Evolutionary conservation across 1,284 basidiomycete genomes (phyloP).

Genomic region (Farysia itapuensis): DNA sequence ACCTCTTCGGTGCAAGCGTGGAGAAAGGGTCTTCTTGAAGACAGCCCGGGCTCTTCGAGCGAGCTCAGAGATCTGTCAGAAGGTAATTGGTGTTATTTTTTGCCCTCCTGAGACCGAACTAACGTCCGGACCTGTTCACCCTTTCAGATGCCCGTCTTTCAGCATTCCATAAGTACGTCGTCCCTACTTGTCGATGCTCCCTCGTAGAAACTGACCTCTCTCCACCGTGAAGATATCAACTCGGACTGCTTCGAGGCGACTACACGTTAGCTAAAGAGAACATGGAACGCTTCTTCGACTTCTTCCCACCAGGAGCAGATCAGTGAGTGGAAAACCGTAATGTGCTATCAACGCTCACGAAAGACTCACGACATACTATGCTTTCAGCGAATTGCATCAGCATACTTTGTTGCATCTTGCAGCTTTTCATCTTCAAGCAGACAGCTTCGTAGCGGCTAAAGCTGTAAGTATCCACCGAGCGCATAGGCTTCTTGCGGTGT

Average conservation of each 20-base stretch:
- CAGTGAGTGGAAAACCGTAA: too few species aligned
- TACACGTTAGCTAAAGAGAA: constrained; percentile 29
- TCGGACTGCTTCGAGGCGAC: constrained; percentile 27
- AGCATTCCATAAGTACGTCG: constrained; percentile 19
- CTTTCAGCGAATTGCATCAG: constrained; percentile 30
- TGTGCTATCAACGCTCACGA: too few species aligned
- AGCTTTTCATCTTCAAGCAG: constrained; percentile 21
- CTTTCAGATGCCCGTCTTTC: constrained; percentile 14
- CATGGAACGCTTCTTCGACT: constrained; percentile 39
- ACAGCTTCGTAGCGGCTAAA: constrained; percentile 23
- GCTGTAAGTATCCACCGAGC: constrained; percentile 3
- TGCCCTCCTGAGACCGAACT: too few species aligned
- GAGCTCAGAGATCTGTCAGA: too few species aligned
- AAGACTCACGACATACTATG: too few species aligned
- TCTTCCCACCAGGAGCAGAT: constrained; percentile 34
- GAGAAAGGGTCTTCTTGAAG: constrained; percentile 6
- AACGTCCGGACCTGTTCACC: too few species aligned
- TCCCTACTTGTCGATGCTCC: too few species aligned
- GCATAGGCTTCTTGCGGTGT: background rate
- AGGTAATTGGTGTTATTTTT: too few species aligned
- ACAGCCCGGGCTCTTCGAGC: too few species aligned
- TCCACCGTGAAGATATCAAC: constrained; percentile 15
- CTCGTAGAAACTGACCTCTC: too few species aligned
- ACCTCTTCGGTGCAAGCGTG: constrained; percentile 13
- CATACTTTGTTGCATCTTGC: constrained; percentile 32